Evolutionary conservation across 2,329 filamentous ascomycete genomes (phyloP).

Genomic region (Cercospora nicotianae): DNA sequence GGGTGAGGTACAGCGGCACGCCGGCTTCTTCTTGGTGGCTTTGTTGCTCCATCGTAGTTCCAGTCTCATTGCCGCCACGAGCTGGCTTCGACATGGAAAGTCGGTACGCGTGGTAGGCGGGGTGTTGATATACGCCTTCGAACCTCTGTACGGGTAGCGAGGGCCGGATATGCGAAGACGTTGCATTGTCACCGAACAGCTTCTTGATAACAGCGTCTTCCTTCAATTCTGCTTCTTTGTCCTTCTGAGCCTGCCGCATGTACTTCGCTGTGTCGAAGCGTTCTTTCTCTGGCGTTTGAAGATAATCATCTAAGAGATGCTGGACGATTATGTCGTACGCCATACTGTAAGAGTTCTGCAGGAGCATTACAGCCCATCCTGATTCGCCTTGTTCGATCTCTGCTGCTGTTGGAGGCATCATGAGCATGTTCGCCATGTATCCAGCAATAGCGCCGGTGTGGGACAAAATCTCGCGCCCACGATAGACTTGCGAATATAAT

Average conservation of each 20-base stretch:
- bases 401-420: slow-evolving; percentile 42
- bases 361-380: slow-evolving; percentile 45
- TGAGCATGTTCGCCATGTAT: slow-evolving; percentile 48
- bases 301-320: slow-evolving; percentile 13
- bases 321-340: slow-evolving; percentile 12
- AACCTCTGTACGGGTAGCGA: slow-evolving; percentile 4
- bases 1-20: slow-evolving; percentile 10
- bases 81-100: slow-evolving; percentile 1
- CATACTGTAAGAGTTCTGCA: slow-evolving; percentile 27
- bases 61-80: neutral
- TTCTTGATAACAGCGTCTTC: slow-evolving; percentile 8
- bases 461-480: slow-evolving; percentile 45
- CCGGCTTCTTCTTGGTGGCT: neutral
- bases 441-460: slow-evolving; percentile 50
- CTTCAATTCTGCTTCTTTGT: slow-evolving; percentile 8
- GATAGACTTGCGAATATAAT: slow-evolving; percentile 44
- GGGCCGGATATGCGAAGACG: neutral
- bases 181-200: slow-evolving; percentile 1
- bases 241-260: neutral
- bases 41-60: neutral
- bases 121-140: slow-evolving; percentile 17
- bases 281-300: slow-evolving; percentile 9
- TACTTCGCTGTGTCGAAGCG: slow-evolving; percentile 9
- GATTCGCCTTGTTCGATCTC: slow-evolving; percentile 23
- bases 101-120: slow-evolving; percentile 11